A percentile compares a stretch with the other conserved stretches of the same genome.
These are phyloP conservation scores for Amphicarpaea edgeworthii DNA, from an alignment of 306 rosid genomes.

Conservation along the genomic window DNA sequence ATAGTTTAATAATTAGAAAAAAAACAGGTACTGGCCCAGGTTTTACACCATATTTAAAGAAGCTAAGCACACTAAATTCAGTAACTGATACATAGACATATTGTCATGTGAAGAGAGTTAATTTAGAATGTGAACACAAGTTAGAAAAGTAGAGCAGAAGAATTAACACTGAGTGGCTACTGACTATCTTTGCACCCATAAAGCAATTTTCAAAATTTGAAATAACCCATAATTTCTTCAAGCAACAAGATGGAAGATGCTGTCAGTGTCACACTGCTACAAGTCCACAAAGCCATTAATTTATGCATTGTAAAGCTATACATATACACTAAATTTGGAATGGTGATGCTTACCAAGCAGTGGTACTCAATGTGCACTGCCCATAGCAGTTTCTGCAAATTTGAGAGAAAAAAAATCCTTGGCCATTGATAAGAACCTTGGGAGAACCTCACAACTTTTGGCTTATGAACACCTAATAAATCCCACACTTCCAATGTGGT, in stretches of 20 bases:
- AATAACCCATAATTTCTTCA: neutral
- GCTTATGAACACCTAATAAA: neutral
- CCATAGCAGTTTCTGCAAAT: neutral
- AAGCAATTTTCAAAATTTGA: constrained; percentile 11
- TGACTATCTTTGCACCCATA: constrained; percentile 2
- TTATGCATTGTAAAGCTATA: neutral
- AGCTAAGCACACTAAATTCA: neutral
- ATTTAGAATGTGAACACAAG: neutral
- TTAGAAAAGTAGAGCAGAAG: neutral
- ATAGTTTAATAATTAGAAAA: neutral
- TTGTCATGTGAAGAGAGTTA: neutral
- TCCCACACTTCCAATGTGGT: no score
- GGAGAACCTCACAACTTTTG: neutral
- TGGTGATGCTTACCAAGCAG: neutral
- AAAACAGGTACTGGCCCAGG: neutral
- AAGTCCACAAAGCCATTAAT: constrained; percentile 9
- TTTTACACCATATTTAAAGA: neutral
- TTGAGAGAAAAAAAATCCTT: neutral
- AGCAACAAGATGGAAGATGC: constrained; percentile 2
- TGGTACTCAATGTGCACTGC: neutral
- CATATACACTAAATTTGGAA: neutral
- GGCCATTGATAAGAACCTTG: neutral
- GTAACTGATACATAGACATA: neutral
- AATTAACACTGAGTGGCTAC: neutral
- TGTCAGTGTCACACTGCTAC: neutral